Conservation (phyloP, 1,284 basidiomycete genomes). For the Ceratobasidium sp. region DNA sequence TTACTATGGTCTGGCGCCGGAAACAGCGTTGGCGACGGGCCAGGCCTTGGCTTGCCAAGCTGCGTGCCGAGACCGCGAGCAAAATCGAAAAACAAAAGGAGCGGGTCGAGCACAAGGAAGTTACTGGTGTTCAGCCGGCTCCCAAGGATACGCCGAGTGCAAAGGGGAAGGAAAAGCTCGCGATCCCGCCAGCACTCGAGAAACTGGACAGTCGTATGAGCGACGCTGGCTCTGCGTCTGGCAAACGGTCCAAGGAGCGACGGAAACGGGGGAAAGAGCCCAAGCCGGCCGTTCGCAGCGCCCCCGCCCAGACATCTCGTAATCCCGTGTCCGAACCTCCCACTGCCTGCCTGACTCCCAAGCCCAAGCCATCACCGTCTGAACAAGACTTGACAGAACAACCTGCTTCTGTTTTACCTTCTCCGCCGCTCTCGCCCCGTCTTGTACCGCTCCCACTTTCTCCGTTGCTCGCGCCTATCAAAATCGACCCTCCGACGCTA, state of each 20-base stretch:
- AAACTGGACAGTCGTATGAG: background rate
- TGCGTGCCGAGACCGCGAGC: slow-evolving; percentile 30
- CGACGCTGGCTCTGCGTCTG: slow-evolving; percentile 26
- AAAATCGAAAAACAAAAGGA: slow-evolving; percentile 36
- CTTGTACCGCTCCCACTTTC: slow-evolving; percentile 24
- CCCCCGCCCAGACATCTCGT: background rate
- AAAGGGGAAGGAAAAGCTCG: slow-evolving; percentile 6
- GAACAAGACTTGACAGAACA: background rate
- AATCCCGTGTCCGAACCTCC: background rate
- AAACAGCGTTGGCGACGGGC: slow-evolving; percentile 36
- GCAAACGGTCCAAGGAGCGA: slow-evolving; percentile 37
- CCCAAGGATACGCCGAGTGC: slow-evolving; percentile 6
- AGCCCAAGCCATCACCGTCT: background rate
- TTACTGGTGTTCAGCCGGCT: background rate
- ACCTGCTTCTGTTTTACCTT: background rate
- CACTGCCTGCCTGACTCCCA: background rate
- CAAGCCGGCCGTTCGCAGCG: slow-evolving; percentile 12
- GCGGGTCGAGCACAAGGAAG: background rate
- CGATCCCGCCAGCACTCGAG: slow-evolving; percentile 1
- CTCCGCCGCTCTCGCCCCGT: background rate
- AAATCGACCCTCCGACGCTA: slow-evolving; percentile 18
- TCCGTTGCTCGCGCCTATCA: slow-evolving; percentile 5
- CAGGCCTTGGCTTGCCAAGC: slow-evolving; percentile 34
- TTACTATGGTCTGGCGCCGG: slow-evolving; percentile 38
- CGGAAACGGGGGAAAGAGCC: slow-evolving; percentile 30